These are phyloP conservation scores for Tuber brumale DNA, from an alignment of 495 filamentous ascomycete genomes.

Conservation along the genomic window DNA sequence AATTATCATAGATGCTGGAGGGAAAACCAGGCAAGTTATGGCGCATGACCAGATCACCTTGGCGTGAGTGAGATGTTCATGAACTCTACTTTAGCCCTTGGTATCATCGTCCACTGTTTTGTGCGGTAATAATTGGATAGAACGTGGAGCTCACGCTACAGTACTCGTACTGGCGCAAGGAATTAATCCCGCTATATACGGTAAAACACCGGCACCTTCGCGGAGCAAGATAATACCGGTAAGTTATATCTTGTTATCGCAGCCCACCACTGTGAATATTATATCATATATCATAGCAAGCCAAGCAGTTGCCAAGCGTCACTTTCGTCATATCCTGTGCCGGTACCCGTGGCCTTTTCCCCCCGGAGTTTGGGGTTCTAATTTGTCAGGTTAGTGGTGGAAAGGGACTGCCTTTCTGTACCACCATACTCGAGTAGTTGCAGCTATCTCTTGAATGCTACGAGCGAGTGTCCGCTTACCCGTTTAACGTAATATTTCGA, in stretches of 20 bases:
- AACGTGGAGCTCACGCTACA: not conserved
- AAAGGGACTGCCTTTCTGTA: not conserved
- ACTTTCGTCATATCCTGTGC: not conserved
- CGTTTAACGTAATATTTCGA: not conserved
- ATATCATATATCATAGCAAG: not conserved
- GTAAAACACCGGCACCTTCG: not conserved
- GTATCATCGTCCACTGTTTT: not conserved
- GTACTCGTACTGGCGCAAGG: no score
- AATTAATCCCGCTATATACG: not conserved
- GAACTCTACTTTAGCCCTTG: not conserved
- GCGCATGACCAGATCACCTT: not conserved
- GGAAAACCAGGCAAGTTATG: not conserved
- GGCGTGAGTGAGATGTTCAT: not conserved
- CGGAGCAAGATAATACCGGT: not conserved
- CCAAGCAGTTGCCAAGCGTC: not conserved
- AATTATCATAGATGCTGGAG: no score
- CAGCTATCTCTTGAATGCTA: not conserved
- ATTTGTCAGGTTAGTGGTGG: not conserved
- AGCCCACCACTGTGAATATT: no score
- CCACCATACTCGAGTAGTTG: no score
- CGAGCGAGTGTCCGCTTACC: not conserved
- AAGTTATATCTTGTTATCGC: not conserved
- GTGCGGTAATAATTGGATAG: not conserved
- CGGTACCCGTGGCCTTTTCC: not conserved
- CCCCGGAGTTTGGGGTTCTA: not conserved